These are phyloP conservation scores for Pichia eremophila DNA, from an alignment of 805 yeast genomes.

Conservation along the genomic window DNA sequence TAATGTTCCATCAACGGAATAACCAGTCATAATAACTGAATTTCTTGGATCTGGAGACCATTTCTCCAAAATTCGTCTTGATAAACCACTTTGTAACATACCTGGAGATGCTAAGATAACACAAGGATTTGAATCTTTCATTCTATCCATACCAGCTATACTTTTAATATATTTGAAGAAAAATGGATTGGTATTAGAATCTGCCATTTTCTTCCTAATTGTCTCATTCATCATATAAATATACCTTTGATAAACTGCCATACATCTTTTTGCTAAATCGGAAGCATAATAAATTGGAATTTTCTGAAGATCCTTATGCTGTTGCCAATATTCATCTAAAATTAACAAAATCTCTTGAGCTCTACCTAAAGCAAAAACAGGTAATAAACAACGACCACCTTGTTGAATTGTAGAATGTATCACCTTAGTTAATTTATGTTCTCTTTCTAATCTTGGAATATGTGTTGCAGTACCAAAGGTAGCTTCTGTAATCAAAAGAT, in stretches of 20 bases:
- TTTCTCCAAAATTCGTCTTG: conserved; percentile 80
- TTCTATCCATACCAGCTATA: conserved; percentile 67
- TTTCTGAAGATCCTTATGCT: conserved; percentile 70
- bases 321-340: conserved; percentile 90
- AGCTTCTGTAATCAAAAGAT: conserved; percentile 84
- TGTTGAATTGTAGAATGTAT: conserved; percentile 76
- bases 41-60: conserved; percentile 98
- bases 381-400: conserved; percentile 88
- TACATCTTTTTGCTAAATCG: conserved; percentile 85
- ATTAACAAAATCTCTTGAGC: conserved; percentile 90
- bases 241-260: conserved; percentile 95
- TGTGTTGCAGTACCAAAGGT: conserved; percentile 98
- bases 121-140: conserved; percentile 92
- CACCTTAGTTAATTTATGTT: conserved; percentile 65
- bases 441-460: conserved; percentile 82
- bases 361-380: conserved; percentile 93
- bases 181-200: conserved; percentile 80
- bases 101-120: conserved; percentile 97
- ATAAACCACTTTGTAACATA: conserved; percentile 93
- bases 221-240: conserved; percentile 95
- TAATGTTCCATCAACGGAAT: conserved; percentile 97
- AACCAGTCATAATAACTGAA: conserved; percentile 84
- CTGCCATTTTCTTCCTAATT: conserved; percentile 65
- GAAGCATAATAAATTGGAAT: conserved; percentile 88
- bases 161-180: conserved; percentile 78